A percentile compares a stretch with the other conserved stretches of the same genome.
Evolutionary conservation across 202 grass and related monocot species (phyloP).

Genomic region (Saccharum hybrid): DNA sequence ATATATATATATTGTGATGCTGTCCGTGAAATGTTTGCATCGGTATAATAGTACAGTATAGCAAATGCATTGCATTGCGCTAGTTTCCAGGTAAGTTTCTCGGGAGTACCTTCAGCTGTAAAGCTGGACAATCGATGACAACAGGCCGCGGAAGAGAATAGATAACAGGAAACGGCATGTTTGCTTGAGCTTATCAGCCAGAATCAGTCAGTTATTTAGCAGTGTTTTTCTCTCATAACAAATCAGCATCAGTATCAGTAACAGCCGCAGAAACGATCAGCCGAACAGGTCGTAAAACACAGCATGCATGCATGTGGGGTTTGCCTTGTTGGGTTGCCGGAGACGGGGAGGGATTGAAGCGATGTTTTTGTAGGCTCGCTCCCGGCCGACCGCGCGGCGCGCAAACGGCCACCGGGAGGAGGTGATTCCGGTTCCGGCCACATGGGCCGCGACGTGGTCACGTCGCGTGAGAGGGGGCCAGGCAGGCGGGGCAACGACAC

Average conservation of each 20-base stretch:
- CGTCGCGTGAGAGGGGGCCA: background rate
- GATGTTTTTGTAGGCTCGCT: background rate
- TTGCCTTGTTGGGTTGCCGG: background rate
- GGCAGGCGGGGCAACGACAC: background rate
- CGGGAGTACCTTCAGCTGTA: background rate
- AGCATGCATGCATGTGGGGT: background rate
- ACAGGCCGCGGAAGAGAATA: background rate
- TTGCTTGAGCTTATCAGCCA: too few relatives aligned
- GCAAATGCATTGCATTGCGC: too few relatives aligned
- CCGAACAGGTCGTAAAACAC: too few relatives aligned
- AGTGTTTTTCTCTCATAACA: too few relatives aligned
- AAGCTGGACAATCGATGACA: background rate
- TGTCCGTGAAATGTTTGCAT: too few relatives aligned
- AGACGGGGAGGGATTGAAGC: background rate
- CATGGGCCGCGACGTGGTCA: background rate
- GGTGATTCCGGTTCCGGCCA: background rate
- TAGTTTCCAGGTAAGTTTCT: too few relatives aligned
- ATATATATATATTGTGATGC: too few relatives aligned
- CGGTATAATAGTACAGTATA: too few relatives aligned
- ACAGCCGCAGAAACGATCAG: too few relatives aligned
- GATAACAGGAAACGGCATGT: background rate
- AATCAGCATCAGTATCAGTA: too few relatives aligned
- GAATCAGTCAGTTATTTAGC: too few relatives aligned
- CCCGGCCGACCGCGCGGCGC: background rate
- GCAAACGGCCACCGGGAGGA: too few relatives aligned